Evolutionary conservation across 768 basidiomycete genomes (phyloP), one percentile per base, ranked within the genome.

Genomic region (Kwoniella europaea): DNA sequence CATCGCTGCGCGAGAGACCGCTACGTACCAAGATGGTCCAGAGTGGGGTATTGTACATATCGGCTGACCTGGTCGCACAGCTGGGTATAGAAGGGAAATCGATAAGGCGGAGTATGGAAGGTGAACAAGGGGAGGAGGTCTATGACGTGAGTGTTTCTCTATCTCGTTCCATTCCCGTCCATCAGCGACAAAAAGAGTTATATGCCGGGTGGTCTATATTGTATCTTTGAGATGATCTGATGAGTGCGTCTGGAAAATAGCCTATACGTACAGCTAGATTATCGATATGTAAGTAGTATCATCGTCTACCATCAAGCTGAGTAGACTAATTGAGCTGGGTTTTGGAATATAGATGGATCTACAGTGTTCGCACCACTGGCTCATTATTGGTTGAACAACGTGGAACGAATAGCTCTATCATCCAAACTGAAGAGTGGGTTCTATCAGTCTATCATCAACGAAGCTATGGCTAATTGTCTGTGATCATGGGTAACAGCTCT

Each of bases 341-440:
- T 53, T 56, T 64, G 15, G 67, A 53, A 4, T 50, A 35, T 44
- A 78, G 75, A 79, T 60, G 77, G 78, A n/a, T 71, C 72, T 5
- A 52, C 77, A n/a, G 69, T 83, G 54, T 83, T 83, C 67, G 81
- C 82, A 13, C 82, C 82, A 18, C 69, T 83, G 15, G 80, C 73
- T 5, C 80, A 82, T 71, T 63, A 72, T 24, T 83, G 82, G 82
- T 62, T 82, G 3, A 60, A 64, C 1, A 55, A 65, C 0, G 64
- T 83, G 16, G 77, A 81, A 35, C 58, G 71, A 24, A 69, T 83
- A 22, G 69, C 69, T 10, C 24, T 80, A 10, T 44, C 54, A 4
- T 72, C 74, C 1, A 72, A 65, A 29, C 27, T 72, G n/a, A 56
- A 62, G 1, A 79, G 79, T 81, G 44, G 61, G 79, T 63, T 18